phyloP scores from a whole-genome alignment of 78 protist genomes.

The Dictyostelium discoideum region DNA sequence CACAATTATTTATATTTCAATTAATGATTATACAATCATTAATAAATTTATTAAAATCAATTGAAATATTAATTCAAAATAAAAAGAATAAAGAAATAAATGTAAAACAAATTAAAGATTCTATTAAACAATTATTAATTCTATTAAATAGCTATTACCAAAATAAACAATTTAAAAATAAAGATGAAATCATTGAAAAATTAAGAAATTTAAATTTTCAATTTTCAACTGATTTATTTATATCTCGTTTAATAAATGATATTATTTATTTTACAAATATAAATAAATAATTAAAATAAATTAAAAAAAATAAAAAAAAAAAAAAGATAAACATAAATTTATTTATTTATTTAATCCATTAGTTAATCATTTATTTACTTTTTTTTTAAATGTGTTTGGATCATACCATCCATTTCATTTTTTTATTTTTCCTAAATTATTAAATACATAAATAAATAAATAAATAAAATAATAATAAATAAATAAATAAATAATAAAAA shows the following conservation, averaged over 20 bases:
- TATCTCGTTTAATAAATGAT: not conserved
- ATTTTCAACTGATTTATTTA: not conserved
- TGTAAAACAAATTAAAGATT: not conserved
- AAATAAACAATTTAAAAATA: not conserved
- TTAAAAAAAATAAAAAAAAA: too few relatives aligned
- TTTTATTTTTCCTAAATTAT: too few relatives aligned
- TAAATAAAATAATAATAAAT: too few relatives aligned
- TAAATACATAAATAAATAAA: too few relatives aligned
- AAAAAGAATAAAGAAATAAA: not conserved
- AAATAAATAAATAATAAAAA: too few relatives aligned
- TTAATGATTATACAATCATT: not conserved
- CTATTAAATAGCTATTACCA: not conserved
- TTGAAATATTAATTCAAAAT: not conserved
- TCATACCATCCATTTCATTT: too few relatives aligned
- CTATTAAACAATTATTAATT: not conserved
- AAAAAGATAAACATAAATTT: too few relatives aligned
- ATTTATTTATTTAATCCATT: too few relatives aligned
- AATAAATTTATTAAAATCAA: too few relatives aligned
- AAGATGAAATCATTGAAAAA: not conserved
- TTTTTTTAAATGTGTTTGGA: too few relatives aligned
- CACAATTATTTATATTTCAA: not conserved
- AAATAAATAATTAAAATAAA: too few relatives aligned
- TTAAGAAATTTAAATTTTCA: not conserved
- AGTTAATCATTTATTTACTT: too few relatives aligned
- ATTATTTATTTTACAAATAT: not conserved